phyloP scores from a whole-genome alignment of 2,329 filamentous ascomycete species.

The Ciborinia camelliae region DNA sequence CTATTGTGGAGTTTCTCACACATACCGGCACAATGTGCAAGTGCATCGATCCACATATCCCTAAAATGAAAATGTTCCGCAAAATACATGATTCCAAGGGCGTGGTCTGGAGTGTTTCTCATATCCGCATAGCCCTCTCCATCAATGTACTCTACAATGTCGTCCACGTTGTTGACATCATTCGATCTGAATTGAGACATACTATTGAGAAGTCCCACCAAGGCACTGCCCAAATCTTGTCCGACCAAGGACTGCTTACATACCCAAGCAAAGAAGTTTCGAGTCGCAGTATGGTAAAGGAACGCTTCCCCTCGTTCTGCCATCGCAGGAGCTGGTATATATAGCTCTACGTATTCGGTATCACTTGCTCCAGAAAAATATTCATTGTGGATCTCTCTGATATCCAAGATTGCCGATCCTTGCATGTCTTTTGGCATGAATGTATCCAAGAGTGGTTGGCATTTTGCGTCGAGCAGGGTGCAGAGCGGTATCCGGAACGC shows the following conservation, averaged over 20 bases:
- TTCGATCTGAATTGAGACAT: slow-evolving; percentile 59
- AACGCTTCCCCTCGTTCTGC: slow-evolving; percentile 53
- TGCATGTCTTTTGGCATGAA: slow-evolving; percentile 40
- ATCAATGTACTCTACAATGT: slow-evolving; percentile 63
- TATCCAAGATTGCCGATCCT: slow-evolving; percentile 22
- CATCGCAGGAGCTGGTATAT: slow-evolving; percentile 61
- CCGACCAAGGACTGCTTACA: slow-evolving; percentile 65
- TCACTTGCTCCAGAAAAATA: slow-evolving; percentile 1
- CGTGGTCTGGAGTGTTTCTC: slow-evolving; percentile 62
- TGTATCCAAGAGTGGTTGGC: slow-evolving; percentile 56
- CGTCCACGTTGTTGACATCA: slow-evolving; percentile 54
- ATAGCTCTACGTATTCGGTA: slow-evolving; percentile 51
- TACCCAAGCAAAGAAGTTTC: slow-evolving; percentile 74
- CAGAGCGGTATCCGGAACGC: slow-evolving; percentile 64
- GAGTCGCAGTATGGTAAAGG: slow-evolving; percentile 62
- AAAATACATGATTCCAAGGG: slow-evolving; percentile 63
- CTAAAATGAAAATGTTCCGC: slow-evolving; percentile 62
- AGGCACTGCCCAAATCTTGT: slow-evolving; percentile 57
- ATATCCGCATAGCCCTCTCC: slow-evolving; percentile 68
- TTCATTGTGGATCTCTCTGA: background rate
- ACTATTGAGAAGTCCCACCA: slow-evolving; percentile 62
- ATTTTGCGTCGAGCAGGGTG: slow-evolving; percentile 54
- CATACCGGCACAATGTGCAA: slow-evolving; percentile 78
- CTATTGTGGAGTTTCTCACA: slow-evolving; percentile 54
- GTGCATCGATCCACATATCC: slow-evolving; percentile 69